Base-by-base conservation (phyloP, 164 flowering plant species). In the Tetrastigma voinierianum region DNA sequence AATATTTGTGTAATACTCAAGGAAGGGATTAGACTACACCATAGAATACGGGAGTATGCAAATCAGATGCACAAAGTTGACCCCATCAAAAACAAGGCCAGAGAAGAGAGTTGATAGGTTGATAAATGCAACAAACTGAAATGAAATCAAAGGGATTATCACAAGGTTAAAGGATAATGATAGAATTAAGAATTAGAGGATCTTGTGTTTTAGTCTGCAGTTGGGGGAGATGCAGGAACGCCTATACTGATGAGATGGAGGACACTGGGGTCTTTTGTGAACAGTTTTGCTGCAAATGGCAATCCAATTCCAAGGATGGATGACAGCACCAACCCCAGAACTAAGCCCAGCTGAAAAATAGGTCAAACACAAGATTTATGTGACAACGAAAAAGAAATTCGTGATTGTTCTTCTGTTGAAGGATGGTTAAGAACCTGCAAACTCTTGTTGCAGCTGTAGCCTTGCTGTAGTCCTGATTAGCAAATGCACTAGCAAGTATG, bases 51-150 rank as follows among this genome's bases (percentile, higher is more conserved):
- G 48, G 96, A 78, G 69, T 83, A 95, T 56, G 87, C 84, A 89
- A 95, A 75, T 95, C 97, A 20, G 97, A 91, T 47, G 97, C 98
- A 51, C 98, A 72, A 86, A 94, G 76, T 95, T 95, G 68, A 90
- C 73, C 10, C 98, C 97, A 64, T 93, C 97, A 44, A 91, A 91
- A 43, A 94, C 98, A 94, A 94, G 46, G 98, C 98, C 67, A n/a
- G n/a, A n/a, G n/a, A n/a, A 94, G 59, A 14, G 93, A 66, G 59
- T 94, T 91, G 52, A 94, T 75, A 18, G 98, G 98, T 68, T 94
- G 98, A 66, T 88, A 2, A 76, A 86, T 73, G 97, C 96, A 52
- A 91, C 96, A 80, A 91, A 94, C 98, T 94, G 86, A 65, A 60
- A n/a, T 9, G n/a, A 54, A 67, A 5, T 40, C 59, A n/a, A 40